Percentiles rank a stretch among this genome's conserved stretches.
These are phyloP conservation scores for Blastobotrys peoriensis DNA, from an alignment of 805 yeast genomes.

Conservation along the genomic window DNA sequence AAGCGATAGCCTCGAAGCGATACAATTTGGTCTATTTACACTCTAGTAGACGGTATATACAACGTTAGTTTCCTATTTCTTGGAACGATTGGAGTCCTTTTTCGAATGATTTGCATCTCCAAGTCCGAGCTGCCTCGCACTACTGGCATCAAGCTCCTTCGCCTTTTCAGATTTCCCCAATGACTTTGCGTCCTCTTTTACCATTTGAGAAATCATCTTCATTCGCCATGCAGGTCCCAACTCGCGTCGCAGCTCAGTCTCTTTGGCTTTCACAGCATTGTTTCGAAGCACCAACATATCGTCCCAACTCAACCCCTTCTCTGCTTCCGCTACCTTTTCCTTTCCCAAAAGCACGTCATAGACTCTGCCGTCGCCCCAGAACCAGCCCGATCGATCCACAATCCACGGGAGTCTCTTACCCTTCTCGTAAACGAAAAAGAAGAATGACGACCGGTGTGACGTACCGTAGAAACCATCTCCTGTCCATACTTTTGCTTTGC, in stretches of 20 bases:
- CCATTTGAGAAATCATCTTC: slow-evolving; percentile 41
- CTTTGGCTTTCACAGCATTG: slow-evolving; percentile 43
- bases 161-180: slow-evolving; percentile 15
- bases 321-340: slow-evolving; percentile 70
- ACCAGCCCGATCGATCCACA: slow-evolving; percentile 80
- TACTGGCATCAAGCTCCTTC: slow-evolving; percentile 7
- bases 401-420: slow-evolving; percentile 58
- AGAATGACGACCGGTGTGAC: slow-evolving; percentile 64
- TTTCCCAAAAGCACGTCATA: slow-evolving; percentile 78
- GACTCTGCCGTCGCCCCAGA: slow-evolving; percentile 89
- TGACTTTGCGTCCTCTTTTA: slow-evolving; percentile 39
- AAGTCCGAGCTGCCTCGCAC: no score
- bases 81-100: no score
- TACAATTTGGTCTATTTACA: no score
- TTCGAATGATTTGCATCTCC: no score
- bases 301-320: slow-evolving; percentile 59
- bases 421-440: slow-evolving; percentile 62
- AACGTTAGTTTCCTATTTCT: no score
- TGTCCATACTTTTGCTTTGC: slow-evolving; percentile 67
- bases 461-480: slow-evolving; percentile 88
- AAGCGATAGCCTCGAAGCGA: no score
- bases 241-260: slow-evolving; percentile 45
- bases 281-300: slow-evolving; percentile 47
- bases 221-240: slow-evolving; percentile 57
- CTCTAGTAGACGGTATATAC: no score